Evolutionary conservation across 805 yeast genomes (phyloP).

Genomic region (Yarrowia divulgata): DNA sequence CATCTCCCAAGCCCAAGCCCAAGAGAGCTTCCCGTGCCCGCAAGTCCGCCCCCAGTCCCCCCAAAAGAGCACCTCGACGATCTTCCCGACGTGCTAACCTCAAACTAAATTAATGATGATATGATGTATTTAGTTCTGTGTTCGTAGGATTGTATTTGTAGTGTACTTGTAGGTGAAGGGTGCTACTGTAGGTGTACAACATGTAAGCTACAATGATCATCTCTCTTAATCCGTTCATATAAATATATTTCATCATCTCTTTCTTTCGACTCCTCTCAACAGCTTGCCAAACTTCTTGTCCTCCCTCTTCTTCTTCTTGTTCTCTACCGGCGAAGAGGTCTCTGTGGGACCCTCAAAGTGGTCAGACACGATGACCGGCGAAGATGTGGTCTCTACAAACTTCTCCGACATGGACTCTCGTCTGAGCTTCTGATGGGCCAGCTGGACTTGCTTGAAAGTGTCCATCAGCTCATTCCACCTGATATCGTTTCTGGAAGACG

Average conservation of each 20-base stretch:
- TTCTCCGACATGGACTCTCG: constrained; percentile 32
- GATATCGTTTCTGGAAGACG: constrained; percentile 45
- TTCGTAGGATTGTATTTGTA: neutral
- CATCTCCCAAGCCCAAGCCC: constrained; percentile 7
- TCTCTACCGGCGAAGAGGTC: constrained; percentile 16
- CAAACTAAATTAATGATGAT: constrained; percentile 9
- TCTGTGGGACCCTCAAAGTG: constrained; percentile 29
- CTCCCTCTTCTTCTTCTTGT: constrained; percentile 14
- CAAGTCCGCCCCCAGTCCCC: constrained; percentile 1
- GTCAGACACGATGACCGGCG: constrained; percentile 15
- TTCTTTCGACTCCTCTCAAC: constrained; percentile 24
- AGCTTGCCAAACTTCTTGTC: constrained; percentile 36
- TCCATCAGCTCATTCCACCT: constrained; percentile 56
- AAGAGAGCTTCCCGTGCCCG: neutral
- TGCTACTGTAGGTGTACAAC: no score
- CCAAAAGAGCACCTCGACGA: constrained; percentile 15
- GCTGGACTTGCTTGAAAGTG: constrained; percentile 59
- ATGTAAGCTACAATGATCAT: no score
- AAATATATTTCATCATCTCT: constrained; percentile 18
- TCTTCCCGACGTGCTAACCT: constrained; percentile 29
- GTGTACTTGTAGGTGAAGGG: no score
- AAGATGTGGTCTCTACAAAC: constrained; percentile 26
- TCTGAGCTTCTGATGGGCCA: constrained; percentile 30
- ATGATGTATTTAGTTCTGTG: constrained; percentile 3
- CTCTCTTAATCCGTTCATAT: neutral